Conservation (phyloP, 768 basidiomycete species). For the Mycena alexandri region DNA sequence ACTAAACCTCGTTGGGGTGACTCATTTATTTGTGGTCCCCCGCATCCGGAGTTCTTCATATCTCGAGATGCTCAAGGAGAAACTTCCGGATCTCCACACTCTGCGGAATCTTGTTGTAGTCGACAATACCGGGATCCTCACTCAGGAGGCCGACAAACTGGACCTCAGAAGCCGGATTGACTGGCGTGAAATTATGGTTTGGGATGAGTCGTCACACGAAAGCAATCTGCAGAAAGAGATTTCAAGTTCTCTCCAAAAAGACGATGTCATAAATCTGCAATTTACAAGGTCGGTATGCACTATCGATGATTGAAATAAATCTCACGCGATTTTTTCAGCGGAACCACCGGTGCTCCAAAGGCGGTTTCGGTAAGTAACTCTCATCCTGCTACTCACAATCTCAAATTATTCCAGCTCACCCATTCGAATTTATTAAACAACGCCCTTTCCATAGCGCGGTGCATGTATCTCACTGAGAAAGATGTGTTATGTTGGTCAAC, state of each 20-base stretch:
- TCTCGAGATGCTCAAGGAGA: conserved; percentile 67
- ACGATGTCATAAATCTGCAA: conserved; percentile 86
- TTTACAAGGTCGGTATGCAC: conserved; percentile 79
- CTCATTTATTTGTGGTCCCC: conserved; percentile 81
- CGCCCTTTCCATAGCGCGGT: conserved; percentile 73
- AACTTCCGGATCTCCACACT: conserved; percentile 64
- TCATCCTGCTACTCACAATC: neutral
- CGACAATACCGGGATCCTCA: conserved; percentile 64
- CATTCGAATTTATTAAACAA: conserved; percentile 88
- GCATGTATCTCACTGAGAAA: conserved; percentile 74
- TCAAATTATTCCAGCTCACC: conserved; percentile 66
- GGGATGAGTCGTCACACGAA: conserved; percentile 68
- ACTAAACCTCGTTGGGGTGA: conserved; percentile 72
- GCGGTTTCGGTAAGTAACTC: conserved; percentile 76
- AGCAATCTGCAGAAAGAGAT: conserved; percentile 57
- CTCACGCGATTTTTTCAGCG: conserved; percentile 55
- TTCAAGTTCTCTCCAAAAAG: conserved; percentile 57
- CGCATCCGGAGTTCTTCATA: conserved; percentile 75
- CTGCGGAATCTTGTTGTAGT: conserved; percentile 76
- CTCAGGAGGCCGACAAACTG: conserved; percentile 53
- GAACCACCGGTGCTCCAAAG: conserved; percentile 86
- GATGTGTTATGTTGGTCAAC: conserved; percentile 75
- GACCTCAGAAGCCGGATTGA: conserved; percentile 68
- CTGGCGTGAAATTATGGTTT: conserved; percentile 80
- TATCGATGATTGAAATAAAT: neutral